A percentile compares a stretch with the other conserved stretches of the same genome.
Evolutionary conservation across 2,329 filamentous ascomycete species (phyloP).

Genomic region (Stromatinia cepivora): DNA sequence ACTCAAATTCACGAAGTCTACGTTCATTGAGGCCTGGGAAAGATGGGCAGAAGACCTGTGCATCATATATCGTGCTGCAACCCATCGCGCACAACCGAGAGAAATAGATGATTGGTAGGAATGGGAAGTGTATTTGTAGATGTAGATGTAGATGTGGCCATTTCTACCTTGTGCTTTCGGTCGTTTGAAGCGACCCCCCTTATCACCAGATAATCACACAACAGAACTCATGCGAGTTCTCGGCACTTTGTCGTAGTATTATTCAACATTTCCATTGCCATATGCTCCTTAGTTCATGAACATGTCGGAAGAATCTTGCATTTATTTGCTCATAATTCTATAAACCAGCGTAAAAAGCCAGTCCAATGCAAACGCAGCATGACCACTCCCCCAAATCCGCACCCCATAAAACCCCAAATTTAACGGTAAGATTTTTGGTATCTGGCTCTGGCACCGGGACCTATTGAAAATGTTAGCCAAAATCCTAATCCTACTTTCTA

Average conservation of each 20-base stretch:
- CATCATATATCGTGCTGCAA: not conserved
- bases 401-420: constrained; percentile 43
- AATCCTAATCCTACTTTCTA: constrained; percentile 1
- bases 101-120: not conserved
- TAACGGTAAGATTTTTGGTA: constrained; percentile 99
- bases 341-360: constrained; percentile 39
- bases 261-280: constrained; percentile 21
- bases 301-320: constrained; percentile 39
- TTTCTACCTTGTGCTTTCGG: constrained; percentile 10
- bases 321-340: constrained; percentile 42
- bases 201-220: constrained; percentile 18
- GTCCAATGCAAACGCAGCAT: constrained; percentile 42
- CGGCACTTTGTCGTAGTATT: constrained; percentile 13
- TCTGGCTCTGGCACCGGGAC: constrained; percentile 89
- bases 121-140: constrained; percentile 13
- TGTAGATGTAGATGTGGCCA: constrained; percentile 5
- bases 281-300: constrained; percentile 29
- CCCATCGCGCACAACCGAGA: not conserved
- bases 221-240: constrained; percentile 6
- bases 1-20: not conserved
- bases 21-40: not conserved
- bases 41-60: not conserved
- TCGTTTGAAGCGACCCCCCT: constrained; percentile 6
- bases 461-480: constrained; percentile 53
- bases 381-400: constrained; percentile 39